These are phyloP conservation scores for Pseudonectria foliicola DNA, from an alignment of 2,329 filamentous ascomycete genomes.

Conservation along the genomic window DNA sequence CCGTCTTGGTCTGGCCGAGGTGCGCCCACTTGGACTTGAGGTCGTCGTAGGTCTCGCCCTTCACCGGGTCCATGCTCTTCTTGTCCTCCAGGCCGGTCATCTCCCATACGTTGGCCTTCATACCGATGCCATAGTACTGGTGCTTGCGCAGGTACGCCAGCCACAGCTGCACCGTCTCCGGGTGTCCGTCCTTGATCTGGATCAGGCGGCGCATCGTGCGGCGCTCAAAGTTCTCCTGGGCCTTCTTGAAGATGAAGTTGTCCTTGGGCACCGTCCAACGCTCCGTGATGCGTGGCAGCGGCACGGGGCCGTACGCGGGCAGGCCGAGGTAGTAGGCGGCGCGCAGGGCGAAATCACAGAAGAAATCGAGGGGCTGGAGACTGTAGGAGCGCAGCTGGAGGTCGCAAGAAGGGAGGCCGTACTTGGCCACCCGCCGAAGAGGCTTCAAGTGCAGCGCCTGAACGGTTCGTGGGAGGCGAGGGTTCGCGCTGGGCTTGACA, in stretches of 20 bases:
- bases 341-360: constrained; percentile 86
- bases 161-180: constrained; percentile 86
- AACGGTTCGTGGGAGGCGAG: constrained; percentile 67
- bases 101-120: constrained; percentile 98
- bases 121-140: constrained; percentile 90
- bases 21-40: constrained; percentile 48
- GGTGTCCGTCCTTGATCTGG: constrained; percentile 86
- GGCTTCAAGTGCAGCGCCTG: constrained; percentile 83
- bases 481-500: too few relatives aligned
- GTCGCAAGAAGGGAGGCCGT: constrained; percentile 79
- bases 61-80: too few relatives aligned
- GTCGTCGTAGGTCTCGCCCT: too few relatives aligned
- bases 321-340: constrained; percentile 91
- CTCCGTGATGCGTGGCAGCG: constrained; percentile 79
- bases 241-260: constrained; percentile 95
- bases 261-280: constrained; percentile 88
- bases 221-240: constrained; percentile 94
- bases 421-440: constrained; percentile 64
- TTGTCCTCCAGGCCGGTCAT: too few relatives aligned
- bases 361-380: constrained; percentile 85
- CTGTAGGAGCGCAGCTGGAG: constrained; percentile 90
- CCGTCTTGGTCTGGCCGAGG: constrained; percentile 44
- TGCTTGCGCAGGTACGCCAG: constrained; percentile 87
- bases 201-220: constrained; percentile 80
- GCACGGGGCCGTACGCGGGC: constrained; percentile 76